Base-by-base conservation (phyloP, 129 eudicot genomes). In the Arctium lappa region DNA sequence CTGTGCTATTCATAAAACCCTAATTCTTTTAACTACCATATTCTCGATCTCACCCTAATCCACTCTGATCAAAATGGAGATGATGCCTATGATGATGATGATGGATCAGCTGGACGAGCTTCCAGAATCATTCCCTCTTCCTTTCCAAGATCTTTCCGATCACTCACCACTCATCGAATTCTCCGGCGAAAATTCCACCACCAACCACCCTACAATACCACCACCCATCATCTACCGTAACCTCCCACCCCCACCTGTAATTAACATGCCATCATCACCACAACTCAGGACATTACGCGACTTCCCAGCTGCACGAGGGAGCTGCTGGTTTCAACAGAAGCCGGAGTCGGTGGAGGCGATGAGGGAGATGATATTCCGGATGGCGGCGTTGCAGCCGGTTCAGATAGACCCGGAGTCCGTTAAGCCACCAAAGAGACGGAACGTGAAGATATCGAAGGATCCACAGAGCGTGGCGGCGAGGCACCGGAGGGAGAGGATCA, bases 381-480 rank as follows among this genome's bases (percentile, higher is more conserved):
- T 90, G 81, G 94, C 94, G 15, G 86, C 86, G 40, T 88, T 90
- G 91, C 94, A 90, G 85, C 94, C 94, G 42, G 84, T 90, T 9
- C 91, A 85, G 37, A 88, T 90, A 6, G 94, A 90, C 78, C 94
- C 94, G 15, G 91, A 88, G 65, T 79, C 91, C 1, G 87, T 90
- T 6, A 90, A 88, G 69, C 89, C 91, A 13, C 90, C 90, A 4
- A 90, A 84, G 80, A 81, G 94, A 50, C 81, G 89, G 81, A 88
- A 90, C 73, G 94, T 90, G 74, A 86, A 85, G 90, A 90, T 90
- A 69, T 90, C 94, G 0, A 90, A 74, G 40, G 94, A 90, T 78
- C 94, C 94, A 4, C 94, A 90, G 77, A 90, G 94, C 62, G 88
- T 90, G 68, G 94, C 94, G 7, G 94, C 94, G 7, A 72, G 94